Evolutionary conservation across 2,329 filamentous ascomycete genomes (phyloP).

Genomic region (Aureobasidium sp.): DNA sequence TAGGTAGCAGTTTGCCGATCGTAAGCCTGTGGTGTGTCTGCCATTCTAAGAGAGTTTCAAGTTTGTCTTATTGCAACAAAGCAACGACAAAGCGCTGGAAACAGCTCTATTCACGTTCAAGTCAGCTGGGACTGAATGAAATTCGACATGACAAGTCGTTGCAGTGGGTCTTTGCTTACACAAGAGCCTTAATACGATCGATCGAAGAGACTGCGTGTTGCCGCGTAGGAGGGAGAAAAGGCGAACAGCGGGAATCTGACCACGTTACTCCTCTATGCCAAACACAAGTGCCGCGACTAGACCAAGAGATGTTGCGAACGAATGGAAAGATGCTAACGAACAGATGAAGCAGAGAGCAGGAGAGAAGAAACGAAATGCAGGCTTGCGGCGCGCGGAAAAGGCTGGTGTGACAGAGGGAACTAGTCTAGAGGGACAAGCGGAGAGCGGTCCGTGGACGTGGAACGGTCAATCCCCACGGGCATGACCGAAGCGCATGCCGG

Average conservation of each 20-base stretch:
- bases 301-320: neutral
- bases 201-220: neutral
- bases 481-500: neutral
- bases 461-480: neutral
- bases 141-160: neutral
- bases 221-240: neutral
- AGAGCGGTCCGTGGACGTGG: neutral
- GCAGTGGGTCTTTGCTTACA: neutral
- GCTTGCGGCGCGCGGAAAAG: neutral
- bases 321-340: neutral
- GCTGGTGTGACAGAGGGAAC: neutral
- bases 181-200: neutral
- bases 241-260: neutral
- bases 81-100: neutral
- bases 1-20: neutral
- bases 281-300: neutral
- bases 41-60: constrained; percentile 1
- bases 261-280: neutral
- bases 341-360: neutral
- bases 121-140: neutral
- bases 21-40: neutral
- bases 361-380: neutral
- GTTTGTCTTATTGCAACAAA: neutral
- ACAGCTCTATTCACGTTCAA: neutral
- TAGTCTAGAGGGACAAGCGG: constrained; percentile 1